Evolutionary conservation across 345 rosid species (phyloP).

Genomic region (Crucihimalaya himalaica): DNA sequence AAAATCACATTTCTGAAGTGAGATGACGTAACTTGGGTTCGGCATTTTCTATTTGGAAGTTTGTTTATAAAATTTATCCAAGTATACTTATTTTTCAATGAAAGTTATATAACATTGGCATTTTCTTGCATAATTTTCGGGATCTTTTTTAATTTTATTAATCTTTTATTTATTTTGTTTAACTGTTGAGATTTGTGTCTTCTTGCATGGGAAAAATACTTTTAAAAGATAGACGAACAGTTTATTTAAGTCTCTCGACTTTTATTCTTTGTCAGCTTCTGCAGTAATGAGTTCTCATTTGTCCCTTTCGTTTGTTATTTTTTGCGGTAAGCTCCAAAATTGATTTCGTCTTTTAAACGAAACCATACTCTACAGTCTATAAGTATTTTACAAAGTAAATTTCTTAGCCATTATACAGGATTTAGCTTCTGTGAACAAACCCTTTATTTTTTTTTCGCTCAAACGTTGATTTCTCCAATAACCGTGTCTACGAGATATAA

Average conservation of each 20-base stretch:
- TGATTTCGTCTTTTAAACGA: constrained; percentile 7
- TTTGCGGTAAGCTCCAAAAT: constrained; percentile 12
- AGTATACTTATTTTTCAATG: not conserved
- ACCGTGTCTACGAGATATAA: not conserved
- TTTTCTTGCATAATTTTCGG: constrained; percentile 34
- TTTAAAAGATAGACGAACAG: constrained; percentile 14
- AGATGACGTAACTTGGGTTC: constrained; percentile 27
- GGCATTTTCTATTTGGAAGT: constrained; percentile 36
- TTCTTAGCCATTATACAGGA: not conserved
- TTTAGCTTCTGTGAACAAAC: not conserved
- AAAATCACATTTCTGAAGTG: constrained; percentile 29
- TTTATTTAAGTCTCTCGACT: constrained; percentile 21
- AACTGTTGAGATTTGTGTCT: constrained; percentile 27
- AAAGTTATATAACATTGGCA: not conserved
- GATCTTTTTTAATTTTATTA: not conserved
- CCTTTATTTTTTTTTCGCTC: too few species aligned
- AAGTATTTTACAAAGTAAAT: not conserved
- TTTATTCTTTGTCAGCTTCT: constrained; percentile 37
- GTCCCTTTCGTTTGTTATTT: constrained; percentile 38
- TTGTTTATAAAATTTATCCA: not conserved
- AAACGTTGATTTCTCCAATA: not conserved
- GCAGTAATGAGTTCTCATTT: constrained; percentile 28
- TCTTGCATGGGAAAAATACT: constrained; percentile 26
- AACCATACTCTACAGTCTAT: not conserved
- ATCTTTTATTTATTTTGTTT: not conserved